Percentiles rank a stretch among this genome's conserved stretches.
phyloP scores from a whole-genome alignment of 257 asterid genomes.

The Solanum etuberosum region DNA sequence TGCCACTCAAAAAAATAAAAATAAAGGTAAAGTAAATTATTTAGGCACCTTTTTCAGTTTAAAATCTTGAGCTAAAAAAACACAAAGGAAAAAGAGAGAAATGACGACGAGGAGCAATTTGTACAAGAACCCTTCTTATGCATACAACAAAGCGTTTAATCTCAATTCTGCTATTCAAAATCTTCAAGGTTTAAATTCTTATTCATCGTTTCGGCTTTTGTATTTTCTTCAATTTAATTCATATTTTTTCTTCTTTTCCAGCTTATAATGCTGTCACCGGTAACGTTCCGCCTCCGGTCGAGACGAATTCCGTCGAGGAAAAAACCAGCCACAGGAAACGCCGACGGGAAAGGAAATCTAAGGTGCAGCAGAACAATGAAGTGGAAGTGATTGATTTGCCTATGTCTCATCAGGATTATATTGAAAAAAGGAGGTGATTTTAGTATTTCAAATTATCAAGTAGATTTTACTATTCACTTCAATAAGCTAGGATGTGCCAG shows the following conservation, averaged over 20 bases:
- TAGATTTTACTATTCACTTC: not conserved
- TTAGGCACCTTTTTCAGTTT: not conserved
- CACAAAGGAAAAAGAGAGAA: not conserved
- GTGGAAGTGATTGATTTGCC: conserved; percentile 37
- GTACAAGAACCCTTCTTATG: conserved; percentile 62
- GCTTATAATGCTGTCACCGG: conserved; percentile 63
- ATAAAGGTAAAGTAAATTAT: not conserved
- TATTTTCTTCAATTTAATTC: not conserved
- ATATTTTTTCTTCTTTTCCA: not conserved
- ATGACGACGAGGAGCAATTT: conserved; percentile 64
- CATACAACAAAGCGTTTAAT: conserved; percentile 62
- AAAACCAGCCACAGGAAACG: conserved; percentile 27
- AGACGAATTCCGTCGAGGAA: conserved; percentile 10
- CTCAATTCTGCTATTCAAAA: conserved; percentile 72
- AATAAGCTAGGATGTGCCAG: not conserved
- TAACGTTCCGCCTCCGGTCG: conserved; percentile 18
- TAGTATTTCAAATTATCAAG: not conserved
- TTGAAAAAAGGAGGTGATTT: conserved; percentile 48
- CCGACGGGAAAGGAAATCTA: conserved; percentile 24
- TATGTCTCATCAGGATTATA: conserved; percentile 71
- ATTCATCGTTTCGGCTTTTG: not conserved
- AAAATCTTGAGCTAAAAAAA: not conserved
- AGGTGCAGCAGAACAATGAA: conserved; percentile 9
- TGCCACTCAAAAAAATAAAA: not conserved
- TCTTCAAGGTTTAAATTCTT: conserved; percentile 34